These are phyloP conservation scores for Geranium incanum DNA, from an alignment of 441 rosid species.

Conservation along the genomic window DNA sequence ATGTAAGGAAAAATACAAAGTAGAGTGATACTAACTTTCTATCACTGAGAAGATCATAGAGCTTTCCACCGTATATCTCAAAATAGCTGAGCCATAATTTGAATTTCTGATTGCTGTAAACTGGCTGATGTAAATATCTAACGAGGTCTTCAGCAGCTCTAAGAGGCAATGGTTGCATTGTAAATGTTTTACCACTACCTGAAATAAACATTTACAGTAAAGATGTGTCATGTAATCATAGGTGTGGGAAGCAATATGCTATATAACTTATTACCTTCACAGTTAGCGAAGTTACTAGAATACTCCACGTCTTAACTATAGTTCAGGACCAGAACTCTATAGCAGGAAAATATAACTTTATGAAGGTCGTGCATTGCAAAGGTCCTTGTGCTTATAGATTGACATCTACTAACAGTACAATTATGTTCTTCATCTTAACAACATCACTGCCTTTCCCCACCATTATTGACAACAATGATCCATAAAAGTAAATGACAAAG, in stretches of 20 bases:
- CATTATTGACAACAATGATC: not conserved
- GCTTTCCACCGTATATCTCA: slow-evolving; percentile 97
- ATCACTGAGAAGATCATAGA: slow-evolving; percentile 85
- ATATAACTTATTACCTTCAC: not conserved
- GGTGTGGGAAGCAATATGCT: not conserved
- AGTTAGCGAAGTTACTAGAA: not conserved
- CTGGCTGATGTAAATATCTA: slow-evolving; percentile 80
- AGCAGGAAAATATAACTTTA: not conserved
- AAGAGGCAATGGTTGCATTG: slow-evolving; percentile 96
- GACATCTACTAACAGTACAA: not conserved
- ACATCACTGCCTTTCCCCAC: not conserved
- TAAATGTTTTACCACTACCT: slow-evolving; percentile 99
- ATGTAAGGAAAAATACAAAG: slow-evolving; percentile 8
- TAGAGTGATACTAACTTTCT: slow-evolving; percentile 57
- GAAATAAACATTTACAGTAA: slow-evolving; percentile 18
- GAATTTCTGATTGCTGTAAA: slow-evolving; percentile 71
- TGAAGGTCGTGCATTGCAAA: not conserved
- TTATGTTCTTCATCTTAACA: not conserved
- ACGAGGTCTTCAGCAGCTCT: slow-evolving; percentile 84
- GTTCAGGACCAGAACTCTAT: not conserved
- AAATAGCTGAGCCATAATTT: slow-evolving; percentile 96
- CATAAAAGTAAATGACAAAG: no score
- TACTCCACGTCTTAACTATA: not conserved
- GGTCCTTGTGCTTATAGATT: not conserved
- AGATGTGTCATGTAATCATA: slow-evolving; percentile 9